These are phyloP conservation scores for Candida ficus DNA, from an alignment of 805 yeast species.

Conservation along the genomic window DNA sequence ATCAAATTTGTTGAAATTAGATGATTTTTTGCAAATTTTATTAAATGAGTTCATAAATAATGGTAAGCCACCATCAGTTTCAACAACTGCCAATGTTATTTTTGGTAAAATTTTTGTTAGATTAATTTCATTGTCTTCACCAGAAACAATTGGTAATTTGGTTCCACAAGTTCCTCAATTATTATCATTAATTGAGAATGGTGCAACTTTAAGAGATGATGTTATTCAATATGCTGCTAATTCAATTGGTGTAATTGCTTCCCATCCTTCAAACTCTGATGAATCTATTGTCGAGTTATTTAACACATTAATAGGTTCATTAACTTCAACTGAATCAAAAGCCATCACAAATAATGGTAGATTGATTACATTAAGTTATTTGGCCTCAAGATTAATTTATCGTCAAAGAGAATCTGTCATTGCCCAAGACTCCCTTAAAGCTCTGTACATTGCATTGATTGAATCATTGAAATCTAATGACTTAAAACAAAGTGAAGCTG, in stretches of 20 bases:
- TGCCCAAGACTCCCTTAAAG: neutral
- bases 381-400: conserved; percentile 39
- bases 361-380: conserved; percentile 35
- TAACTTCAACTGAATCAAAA: conserved; percentile 10
- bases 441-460: conserved; percentile 1
- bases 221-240: conserved; percentile 36
- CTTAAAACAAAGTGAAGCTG: conserved; percentile 12
- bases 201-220: conserved; percentile 17
- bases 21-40: conserved; percentile 27
- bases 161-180: conserved; percentile 22
- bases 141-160: conserved; percentile 5
- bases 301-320: conserved; percentile 5
- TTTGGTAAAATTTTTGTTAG: conserved; percentile 32
- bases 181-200: conserved; percentile 17
- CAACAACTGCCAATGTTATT: conserved; percentile 21
- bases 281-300: conserved; percentile 7
- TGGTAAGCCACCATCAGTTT: conserved; percentile 15
- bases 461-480: conserved; percentile 10
- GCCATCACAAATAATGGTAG: conserved; percentile 12
- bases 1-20: conserved; percentile 24
- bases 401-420: conserved; percentile 13
- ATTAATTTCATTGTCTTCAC: conserved; percentile 22
- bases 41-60: conserved; percentile 13
- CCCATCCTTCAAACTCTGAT: conserved; percentile 31
- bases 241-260: conserved; percentile 43